phyloP scores from a whole-genome alignment of 106 monocot species.

The Apostasia shenzhenica region DNA sequence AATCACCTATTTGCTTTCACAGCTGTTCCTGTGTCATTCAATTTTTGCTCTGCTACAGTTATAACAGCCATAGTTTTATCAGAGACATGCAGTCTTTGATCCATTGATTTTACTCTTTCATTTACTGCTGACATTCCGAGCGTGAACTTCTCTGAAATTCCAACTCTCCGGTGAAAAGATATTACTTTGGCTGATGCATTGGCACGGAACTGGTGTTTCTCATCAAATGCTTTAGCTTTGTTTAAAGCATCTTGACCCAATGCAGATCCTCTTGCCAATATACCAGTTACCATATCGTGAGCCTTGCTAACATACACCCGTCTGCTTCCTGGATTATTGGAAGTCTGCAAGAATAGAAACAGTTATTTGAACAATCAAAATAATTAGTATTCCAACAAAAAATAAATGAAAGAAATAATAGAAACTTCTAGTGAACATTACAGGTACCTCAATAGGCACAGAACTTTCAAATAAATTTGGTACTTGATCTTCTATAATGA shows the following conservation, averaged over 20 bases:
- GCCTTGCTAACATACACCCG: constrained; percentile 70
- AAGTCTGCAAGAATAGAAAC: constrained; percentile 25
- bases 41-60: constrained; percentile 70
- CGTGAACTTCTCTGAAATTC: constrained; percentile 80
- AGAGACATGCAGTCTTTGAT: constrained; percentile 81
- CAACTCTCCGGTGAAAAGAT: constrained; percentile 80
- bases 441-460: constrained; percentile 36
- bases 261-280: constrained; percentile 83
- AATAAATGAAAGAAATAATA: neutral
- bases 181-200: constrained; percentile 82
- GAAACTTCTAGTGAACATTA: constrained; percentile 18
- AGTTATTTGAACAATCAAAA: neutral
- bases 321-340: constrained; percentile 26
- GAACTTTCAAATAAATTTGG: constrained; percentile 14
- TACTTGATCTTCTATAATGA: constrained; percentile 15
- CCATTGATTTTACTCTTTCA: constrained; percentile 92
- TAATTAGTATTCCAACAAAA: neutral
- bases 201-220: constrained; percentile 69
- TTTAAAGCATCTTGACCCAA: constrained; percentile 80
- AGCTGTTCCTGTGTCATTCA: constrained; percentile 77
- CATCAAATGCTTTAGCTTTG: constrained; percentile 92
- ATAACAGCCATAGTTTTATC: constrained; percentile 83
- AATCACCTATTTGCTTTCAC: constrained; percentile 76
- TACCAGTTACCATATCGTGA: constrained; percentile 58
- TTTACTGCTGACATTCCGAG: constrained; percentile 85